phyloP scores from a whole-genome alignment of 768 basidiomycete genomes.

The Hemileccinum impolitum region DNA sequence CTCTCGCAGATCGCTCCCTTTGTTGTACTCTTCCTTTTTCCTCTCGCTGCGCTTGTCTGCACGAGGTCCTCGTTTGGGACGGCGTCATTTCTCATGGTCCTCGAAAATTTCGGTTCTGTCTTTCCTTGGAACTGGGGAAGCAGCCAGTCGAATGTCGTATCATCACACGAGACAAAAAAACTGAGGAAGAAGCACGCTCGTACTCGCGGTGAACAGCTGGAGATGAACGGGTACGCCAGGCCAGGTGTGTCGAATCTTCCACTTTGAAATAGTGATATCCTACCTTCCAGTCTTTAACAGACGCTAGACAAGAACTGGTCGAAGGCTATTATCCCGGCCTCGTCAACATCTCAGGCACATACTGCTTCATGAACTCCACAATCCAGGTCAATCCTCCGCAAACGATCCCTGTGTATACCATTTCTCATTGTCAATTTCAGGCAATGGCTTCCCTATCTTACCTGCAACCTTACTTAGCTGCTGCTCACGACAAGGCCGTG shows the following conservation, averaged over 20 bases:
- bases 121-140: constrained; percentile 67
- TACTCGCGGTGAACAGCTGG: constrained; percentile 56
- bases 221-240: constrained; percentile 35
- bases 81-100: constrained; percentile 44
- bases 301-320: constrained; percentile 20
- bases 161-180: constrained; percentile 39
- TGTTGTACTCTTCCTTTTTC: constrained; percentile 46
- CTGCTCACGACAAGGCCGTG: constrained; percentile 73
- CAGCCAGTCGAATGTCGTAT: constrained; percentile 18
- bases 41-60: constrained; percentile 32
- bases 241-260: constrained; percentile 24
- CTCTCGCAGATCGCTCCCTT: constrained; percentile 61
- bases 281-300: constrained; percentile 10
- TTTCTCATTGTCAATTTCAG: constrained; percentile 39
- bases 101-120: constrained; percentile 52
- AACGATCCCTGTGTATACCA: not conserved
- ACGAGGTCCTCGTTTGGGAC: constrained; percentile 30
- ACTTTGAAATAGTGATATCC: not conserved
- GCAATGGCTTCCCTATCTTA: constrained; percentile 86
- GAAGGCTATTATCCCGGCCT: constrained; percentile 79
- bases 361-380: constrained; percentile 98
- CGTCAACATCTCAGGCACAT: constrained; percentile 93
- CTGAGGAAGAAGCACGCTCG: constrained; percentile 48
- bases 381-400: constrained; percentile 58
- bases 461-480: constrained; percentile 75